Evolutionary conservation across 345 rosid genomes (phyloP), one percentile per base, ranked within the genome.

Genomic region (Psidium guajava): DNA sequence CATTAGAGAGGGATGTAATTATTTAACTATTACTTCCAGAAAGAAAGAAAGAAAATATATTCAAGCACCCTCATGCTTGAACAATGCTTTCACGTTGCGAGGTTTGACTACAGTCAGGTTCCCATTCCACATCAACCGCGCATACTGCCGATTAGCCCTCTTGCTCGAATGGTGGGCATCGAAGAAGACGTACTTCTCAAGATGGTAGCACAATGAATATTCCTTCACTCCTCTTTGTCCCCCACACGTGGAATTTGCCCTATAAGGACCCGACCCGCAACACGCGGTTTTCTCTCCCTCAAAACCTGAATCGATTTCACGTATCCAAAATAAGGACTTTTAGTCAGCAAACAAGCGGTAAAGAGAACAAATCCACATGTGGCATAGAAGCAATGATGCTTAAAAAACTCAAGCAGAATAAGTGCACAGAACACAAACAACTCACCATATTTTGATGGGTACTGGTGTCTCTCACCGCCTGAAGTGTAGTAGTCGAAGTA

Each of bases 371-470:
- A 24, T 56, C 61, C 61, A 56, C 27, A 24, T 3, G 27, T 24
- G 61, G 61, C 3, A 56, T 24, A 11, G 27, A 24, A 24, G 61
- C 27, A 56, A 56, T 10, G 61, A 56, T 25, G 27, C 61, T 56
- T 25, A 1, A 1, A 1, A 1, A 54, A 59, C 10, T 44, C 18
- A 3, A 59, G 73, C 36, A 59, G 27, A 13, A n/a, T 59, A 6
- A 81, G 36, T 27, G 52, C 55, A 5, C 12, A 49, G 42, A 16
- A 20, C 0, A 28, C 42, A 22, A 49, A 53, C 1, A 14, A 83
- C 77, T 12, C 87, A 90, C 91, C 93, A 57, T 87, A 92, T 58
- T 87, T 90, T 5, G 83, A 82, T 81, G 91, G 93, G 83, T 90
- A 44, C 42, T 82, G 83, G 8, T 87, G 54, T 85, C 89, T 89